A percentile compares a stretch with the other conserved stretches of the same genome.
Evolutionary conservation across 2,329 filamentous ascomycete genomes (phyloP).

Genomic region (Cercospora sojina): DNA sequence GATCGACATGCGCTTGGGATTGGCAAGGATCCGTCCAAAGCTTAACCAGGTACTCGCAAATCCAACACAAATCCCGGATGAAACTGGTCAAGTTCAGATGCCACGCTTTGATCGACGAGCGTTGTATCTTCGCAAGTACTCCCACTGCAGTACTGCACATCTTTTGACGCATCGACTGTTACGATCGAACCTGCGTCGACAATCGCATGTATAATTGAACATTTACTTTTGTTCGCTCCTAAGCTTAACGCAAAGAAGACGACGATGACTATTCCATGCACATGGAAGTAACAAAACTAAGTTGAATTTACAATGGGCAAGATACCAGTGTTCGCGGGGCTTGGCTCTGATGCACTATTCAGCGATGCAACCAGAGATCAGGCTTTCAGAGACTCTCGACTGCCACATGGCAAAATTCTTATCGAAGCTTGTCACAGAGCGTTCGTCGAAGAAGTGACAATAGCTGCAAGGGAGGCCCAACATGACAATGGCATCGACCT

Average conservation of each 20-base stretch:
- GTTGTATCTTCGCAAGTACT: neutral
- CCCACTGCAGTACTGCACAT: neutral
- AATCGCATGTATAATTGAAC: neutral
- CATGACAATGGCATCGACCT: neutral
- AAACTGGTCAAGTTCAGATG: slow-evolving; percentile 4
- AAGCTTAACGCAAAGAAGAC: neutral
- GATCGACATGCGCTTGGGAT: neutral
- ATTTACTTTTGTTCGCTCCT: neutral
- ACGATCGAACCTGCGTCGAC: neutral
- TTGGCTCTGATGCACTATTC: slow-evolving; percentile 17
- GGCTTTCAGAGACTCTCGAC: slow-evolving; percentile 2
- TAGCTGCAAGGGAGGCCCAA: neutral
- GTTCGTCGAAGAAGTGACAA: slow-evolving; percentile 8
- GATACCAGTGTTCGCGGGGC: slow-evolving; percentile 15
- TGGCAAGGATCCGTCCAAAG: neutral
- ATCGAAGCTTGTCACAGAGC: slow-evolving; percentile 11
- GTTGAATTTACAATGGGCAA: slow-evolving; percentile 9
- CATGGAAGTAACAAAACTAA: neutral
- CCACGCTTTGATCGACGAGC: slow-evolving; percentile 3
- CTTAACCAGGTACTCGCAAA: slow-evolving; percentile 1
- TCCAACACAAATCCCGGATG: slow-evolving; percentile 8
- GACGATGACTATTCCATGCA: neutral
- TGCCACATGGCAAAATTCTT: slow-evolving; percentile 12
- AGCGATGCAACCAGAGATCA: slow-evolving; percentile 8
- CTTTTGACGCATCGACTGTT: neutral